Evolutionary conservation across 805 yeast genomes (phyloP), one percentile per base, ranked within the genome.

Genomic region (Wickerhamomyces ciferrii): DNA sequence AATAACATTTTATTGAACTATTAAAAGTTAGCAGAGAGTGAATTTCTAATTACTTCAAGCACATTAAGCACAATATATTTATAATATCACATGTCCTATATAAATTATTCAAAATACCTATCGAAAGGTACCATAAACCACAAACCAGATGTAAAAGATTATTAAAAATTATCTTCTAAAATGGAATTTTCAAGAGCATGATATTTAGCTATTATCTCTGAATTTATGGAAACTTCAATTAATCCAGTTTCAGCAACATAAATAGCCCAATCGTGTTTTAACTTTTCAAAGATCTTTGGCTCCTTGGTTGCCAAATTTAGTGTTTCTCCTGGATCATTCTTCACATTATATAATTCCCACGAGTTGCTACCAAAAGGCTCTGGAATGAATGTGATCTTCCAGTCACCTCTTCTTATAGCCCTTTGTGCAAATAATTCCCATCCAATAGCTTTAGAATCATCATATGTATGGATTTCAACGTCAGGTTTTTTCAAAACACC

Each of bases 351-450:
- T 23, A 76, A 61, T 56, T 75, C 74, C 83, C 83, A 74, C 53
- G 69, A 56, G 15, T 68, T 74, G 7, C 75, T 60, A 0, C 80
- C 81, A 45, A 66, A 58, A 8, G 83, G 80, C 34, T 65, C 63
- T 5, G 79, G 80, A 46, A 78, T 67, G 51, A 57, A 77, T 11
- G 74, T 50, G 1, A 78, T 78, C 53, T 78, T 78, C 53, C 62
- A 75, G 4, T 56, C 43, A 6, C 82, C 82, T 51, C 71, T 68
- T 53, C 83, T 66, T 39, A 78, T 66, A 0, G 83, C 83, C 44
- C 74, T 78, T 51, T 78, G 82, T 1, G 78, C 79, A 53, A 78
- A 76, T 15, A 78, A 60, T 53, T 78, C 83, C 83, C 83, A 77
- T 0, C 83, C 83, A 10, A 72, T 69, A 19, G 72, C 74, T 2